Conservation (phyloP, 768 basidiomycete species). For the Podaxis mareebaensis region DNA sequence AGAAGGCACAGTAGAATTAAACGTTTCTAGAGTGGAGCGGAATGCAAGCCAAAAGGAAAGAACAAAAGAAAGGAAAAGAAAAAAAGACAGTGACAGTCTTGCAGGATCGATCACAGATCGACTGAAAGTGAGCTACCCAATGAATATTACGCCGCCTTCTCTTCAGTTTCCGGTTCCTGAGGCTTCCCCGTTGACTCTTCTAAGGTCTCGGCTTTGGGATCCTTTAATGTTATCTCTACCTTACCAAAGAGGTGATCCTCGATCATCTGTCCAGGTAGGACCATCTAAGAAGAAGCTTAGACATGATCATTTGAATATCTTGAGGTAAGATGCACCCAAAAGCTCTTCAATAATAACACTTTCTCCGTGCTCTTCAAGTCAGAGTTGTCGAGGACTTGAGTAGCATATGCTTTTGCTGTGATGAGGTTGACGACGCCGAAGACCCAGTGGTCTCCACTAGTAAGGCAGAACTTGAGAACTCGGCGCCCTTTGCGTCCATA, state of each 20-base stretch:
- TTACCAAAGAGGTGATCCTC: neutral
- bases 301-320: neutral
- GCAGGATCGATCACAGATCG: too few species aligned
- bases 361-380: neutral
- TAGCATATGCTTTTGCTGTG: neutral
- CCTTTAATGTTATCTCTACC: neutral
- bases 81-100: too few species aligned
- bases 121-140: too few species aligned
- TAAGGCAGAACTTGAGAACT: neutral
- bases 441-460: neutral
- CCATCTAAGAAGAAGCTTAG: neutral
- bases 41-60: too few species aligned
- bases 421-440: neutral
- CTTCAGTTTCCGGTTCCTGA: too few species aligned
- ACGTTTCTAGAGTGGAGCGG: too few species aligned
- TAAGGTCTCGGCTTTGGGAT: too few species aligned
- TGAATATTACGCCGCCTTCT: too few species aligned
- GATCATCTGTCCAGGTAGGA: neutral
- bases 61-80: too few species aligned
- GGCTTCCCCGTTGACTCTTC: too few species aligned
- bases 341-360: neutral
- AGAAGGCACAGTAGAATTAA: too few species aligned
- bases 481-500: neutral
- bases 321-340: neutral
- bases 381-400: neutral